Evolutionary conservation across 2,329 filamentous ascomycete genomes (phyloP).

Genomic region (Fusarium humuli): DNA sequence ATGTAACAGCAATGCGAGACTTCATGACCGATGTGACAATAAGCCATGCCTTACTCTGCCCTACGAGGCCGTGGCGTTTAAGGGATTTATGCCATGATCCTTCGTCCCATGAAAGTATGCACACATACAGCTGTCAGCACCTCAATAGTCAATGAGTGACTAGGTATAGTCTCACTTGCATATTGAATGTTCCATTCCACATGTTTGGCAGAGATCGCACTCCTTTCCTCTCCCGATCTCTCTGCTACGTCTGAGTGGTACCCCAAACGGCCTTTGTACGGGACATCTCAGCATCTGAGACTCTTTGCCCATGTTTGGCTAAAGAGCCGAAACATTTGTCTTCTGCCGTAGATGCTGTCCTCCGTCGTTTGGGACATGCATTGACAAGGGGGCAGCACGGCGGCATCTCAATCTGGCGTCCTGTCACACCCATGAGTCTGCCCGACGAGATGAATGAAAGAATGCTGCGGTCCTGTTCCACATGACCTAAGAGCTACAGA

Average conservation of each 20-base stretch:
- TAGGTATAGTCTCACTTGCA: conserved; percentile 18
- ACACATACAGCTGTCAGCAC: conserved; percentile 15
- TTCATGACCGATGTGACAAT: conserved; percentile 14
- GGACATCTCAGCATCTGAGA: conserved; percentile 22
- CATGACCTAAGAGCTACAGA: not conserved
- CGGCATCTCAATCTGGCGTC: conserved; percentile 27
- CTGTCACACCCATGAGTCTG: conserved; percentile 28
- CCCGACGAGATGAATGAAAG: conserved; percentile 28
- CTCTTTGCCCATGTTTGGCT: conserved; percentile 34
- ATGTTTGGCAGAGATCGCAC: conserved; percentile 10
- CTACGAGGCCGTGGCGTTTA: conserved; percentile 22
- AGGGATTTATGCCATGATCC: conserved; percentile 17
- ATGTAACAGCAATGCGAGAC: conserved; percentile 14
- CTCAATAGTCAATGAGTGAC: not conserved
- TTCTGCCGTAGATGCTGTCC: conserved; percentile 30
- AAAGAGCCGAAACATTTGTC: conserved; percentile 42
- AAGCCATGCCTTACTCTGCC: conserved; percentile 15
- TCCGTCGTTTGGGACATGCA: conserved; percentile 25
- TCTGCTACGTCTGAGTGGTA: conserved; percentile 12
- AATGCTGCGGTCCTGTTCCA: conserved; percentile 11
- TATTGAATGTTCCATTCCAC: conserved; percentile 9
- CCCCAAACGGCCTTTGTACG: conserved; percentile 16
- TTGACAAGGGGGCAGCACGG: conserved; percentile 19
- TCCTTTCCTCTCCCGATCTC: not conserved
- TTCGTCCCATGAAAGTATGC: conserved; percentile 11